A percentile compares a stretch with the other conserved stretches of the same genome.
Evolutionary conservation across 2,329 filamentous ascomycete species (phyloP).

Genomic region (Diaporthe capsici): DNA sequence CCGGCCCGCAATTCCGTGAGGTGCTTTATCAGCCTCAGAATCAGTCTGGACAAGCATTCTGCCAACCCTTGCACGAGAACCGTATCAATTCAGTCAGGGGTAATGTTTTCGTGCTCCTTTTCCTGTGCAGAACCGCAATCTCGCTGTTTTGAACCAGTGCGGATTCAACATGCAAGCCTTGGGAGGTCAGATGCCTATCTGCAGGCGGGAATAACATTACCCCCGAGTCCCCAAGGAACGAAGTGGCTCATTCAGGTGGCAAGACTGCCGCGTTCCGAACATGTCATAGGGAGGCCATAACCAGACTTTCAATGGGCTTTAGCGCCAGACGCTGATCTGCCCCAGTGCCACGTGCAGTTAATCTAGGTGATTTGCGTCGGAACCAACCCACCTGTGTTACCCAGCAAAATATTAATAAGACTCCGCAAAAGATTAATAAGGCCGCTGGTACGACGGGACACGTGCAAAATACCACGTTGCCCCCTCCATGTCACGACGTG

Average conservation of each 20-base stretch:
- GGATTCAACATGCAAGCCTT: neutral
- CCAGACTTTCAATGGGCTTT: neutral
- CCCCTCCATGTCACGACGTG: neutral
- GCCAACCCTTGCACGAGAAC: conserved; percentile 8
- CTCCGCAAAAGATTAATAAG: neutral
- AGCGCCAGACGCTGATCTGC: neutral
- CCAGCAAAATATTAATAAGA: neutral
- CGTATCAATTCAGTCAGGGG: neutral
- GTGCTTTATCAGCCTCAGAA: neutral
- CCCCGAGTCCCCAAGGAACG: neutral
- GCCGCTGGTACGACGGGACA: neutral
- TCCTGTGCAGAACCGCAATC: conserved; percentile 1
- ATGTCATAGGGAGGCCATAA: neutral
- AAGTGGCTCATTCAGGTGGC: neutral
- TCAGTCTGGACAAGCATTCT: neutral
- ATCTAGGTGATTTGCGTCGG: conserved; percentile 3
- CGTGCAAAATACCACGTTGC: neutral
- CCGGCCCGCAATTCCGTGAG: conserved; percentile 1
- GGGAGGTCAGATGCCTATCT: neutral
- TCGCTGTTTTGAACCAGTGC: neutral
- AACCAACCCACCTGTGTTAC: conserved; percentile 1
- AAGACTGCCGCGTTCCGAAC: neutral
- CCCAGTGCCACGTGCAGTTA: conserved; percentile 8
- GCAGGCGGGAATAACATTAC: neutral
- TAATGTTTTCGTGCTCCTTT: conserved; percentile 10